Conservation (phyloP, 2,329 filamentous ascomycete genomes). For the Pyrenophora tritici-repentis region DNA sequence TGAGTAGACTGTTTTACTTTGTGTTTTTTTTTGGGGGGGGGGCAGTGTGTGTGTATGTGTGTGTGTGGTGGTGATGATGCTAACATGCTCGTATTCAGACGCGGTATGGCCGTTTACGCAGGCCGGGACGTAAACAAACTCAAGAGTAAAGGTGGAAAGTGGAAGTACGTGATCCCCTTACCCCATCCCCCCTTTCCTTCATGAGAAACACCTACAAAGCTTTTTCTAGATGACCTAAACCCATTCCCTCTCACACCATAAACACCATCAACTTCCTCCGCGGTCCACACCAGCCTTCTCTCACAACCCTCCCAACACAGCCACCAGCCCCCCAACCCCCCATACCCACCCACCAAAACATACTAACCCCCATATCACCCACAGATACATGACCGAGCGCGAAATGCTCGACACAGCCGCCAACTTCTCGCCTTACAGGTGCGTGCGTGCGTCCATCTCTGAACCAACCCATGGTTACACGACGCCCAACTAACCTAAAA, state of each 20-base stretch:
- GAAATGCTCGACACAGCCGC: conserved; percentile 87
- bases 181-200: not conserved
- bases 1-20: conserved; percentile 45
- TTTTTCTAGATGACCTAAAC: too few species aligned
- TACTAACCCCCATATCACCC: not conserved
- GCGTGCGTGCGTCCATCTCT: conserved; percentile 53
- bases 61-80: not conserved
- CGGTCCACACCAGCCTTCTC: too few species aligned
- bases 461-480: too few species aligned
- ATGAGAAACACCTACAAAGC: too few species aligned
- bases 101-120: conserved; percentile 87
- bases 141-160: conserved; percentile 81
- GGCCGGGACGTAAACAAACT: conserved; percentile 84
- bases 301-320: too few species aligned
- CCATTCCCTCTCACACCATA: too few species aligned
- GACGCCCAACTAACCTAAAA: too few species aligned
- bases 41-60: not conserved
- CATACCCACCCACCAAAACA: too few species aligned
- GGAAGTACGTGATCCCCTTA: conserved; percentile 62
- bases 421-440: conserved; percentile 81
- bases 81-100: conserved; percentile 45
- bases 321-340: too few species aligned
- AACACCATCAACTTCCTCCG: too few species aligned
- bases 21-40: not conserved
- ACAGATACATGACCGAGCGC: conserved; percentile 81